These are phyloP conservation scores for Russula sp. DNA, from an alignment of 768 basidiomycete species.

Conservation along the genomic window DNA sequence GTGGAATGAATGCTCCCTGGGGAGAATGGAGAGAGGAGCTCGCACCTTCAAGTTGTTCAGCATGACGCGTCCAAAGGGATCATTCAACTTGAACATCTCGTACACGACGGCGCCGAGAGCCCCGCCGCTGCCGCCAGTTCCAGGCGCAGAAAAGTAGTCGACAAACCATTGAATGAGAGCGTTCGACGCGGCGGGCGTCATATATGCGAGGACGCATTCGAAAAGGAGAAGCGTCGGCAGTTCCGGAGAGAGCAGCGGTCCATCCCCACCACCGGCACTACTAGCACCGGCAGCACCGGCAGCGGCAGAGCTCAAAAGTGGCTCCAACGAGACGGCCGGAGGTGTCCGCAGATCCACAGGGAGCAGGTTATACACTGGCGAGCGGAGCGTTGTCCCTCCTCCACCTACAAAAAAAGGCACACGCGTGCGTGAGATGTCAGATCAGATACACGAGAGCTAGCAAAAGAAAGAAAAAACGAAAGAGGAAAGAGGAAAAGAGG, in stretches of 20 bases:
- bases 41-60: conserved; percentile 72
- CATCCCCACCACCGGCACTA: not conserved
- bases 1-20: too few relatives aligned
- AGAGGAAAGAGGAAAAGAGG: not conserved
- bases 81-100: conserved; percentile 88
- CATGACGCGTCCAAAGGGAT: conserved; percentile 93
- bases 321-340: conserved; percentile 42
- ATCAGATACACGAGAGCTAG: not conserved
- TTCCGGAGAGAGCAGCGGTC: conserved; percentile 45
- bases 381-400: conserved; percentile 54
- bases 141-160: conserved; percentile 35
- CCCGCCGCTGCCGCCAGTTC: not conserved
- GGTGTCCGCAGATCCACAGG: conserved; percentile 68
- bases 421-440: conserved; percentile 16
- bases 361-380: conserved; percentile 59
- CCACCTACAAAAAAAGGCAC: conserved; percentile 33
- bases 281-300: not conserved
- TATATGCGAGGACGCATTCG: conserved; percentile 92
- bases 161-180: conserved; percentile 69
- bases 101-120: conserved; percentile 63
- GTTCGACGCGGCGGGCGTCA: conserved; percentile 52
- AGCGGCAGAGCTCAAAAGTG: conserved; percentile 27
- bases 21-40: not conserved
- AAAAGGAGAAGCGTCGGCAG: conserved; percentile 81
- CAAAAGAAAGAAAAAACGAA: conserved; percentile 13